These are phyloP conservation scores for Mucor mucedo DNA, from an alignment of 371 early-diverging fungal genomes.

Conservation along the genomic window DNA sequence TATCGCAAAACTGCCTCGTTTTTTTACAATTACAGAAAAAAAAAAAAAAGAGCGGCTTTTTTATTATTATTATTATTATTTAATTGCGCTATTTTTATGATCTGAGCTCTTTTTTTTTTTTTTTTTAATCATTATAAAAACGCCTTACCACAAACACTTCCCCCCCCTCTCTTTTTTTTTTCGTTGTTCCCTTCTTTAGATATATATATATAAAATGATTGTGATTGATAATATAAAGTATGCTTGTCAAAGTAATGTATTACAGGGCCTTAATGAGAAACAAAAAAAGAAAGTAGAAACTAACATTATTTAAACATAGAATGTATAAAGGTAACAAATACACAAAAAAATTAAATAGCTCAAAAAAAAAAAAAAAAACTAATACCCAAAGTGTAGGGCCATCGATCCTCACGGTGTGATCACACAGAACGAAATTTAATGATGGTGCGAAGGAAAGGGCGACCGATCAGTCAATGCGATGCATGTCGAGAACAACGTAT, in stretches of 20 bases:
- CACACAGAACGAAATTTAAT: constrained; percentile 25
- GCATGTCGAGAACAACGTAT: constrained; percentile 24
- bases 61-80: neutral
- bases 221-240: constrained; percentile 29
- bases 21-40: neutral
- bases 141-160: neutral
- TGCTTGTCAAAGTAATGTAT: constrained; percentile 28
- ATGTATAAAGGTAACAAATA: constrained; percentile 21
- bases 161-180: neutral
- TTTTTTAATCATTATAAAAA: constrained; percentile 1
- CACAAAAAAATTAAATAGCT: neutral
- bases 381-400: constrained; percentile 18
- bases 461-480: constrained; percentile 31
- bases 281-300: neutral
- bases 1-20: constrained; percentile 37
- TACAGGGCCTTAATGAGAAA: neutral
- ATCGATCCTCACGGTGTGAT: constrained; percentile 29
- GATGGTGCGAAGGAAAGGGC: constrained; percentile 24
- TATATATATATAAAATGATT: constrained; percentile 14
- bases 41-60: neutral
- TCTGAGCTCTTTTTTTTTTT: constrained; percentile 16
- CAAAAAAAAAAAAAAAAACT: neutral
- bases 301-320: constrained; percentile 1
- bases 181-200: neutral
- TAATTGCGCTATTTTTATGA: constrained; percentile 7